Evolutionary conservation across 768 basidiomycete genomes (phyloP).

Genomic region (Xerocomus brunneocitrinus): DNA sequence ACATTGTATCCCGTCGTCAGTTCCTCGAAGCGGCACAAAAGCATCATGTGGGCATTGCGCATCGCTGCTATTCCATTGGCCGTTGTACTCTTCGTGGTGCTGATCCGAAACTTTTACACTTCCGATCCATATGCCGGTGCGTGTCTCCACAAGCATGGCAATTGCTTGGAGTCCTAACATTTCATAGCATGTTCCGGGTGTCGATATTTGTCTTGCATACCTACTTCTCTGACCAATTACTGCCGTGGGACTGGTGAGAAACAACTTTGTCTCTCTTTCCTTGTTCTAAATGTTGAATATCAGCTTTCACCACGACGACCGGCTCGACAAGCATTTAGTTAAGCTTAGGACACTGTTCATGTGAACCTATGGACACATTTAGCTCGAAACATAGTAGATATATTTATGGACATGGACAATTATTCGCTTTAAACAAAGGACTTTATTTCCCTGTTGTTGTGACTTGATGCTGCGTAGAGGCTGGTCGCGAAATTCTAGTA

Average conservation of each 20-base stretch:
- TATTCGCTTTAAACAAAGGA: neutral
- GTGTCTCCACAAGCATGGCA: slow-evolving; percentile 15
- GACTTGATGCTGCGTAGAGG: neutral
- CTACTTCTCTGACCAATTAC: slow-evolving; percentile 63
- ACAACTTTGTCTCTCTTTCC: neutral
- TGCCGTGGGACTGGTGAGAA: slow-evolving; percentile 48
- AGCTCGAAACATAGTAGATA: slow-evolving; percentile 2
- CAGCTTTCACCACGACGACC: slow-evolving; percentile 30
- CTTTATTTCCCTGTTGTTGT: too few species aligned
- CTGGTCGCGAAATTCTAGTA: neutral
- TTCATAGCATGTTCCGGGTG: slow-evolving; percentile 76
- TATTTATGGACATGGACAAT: slow-evolving; percentile 8
- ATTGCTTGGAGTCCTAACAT: neutral
- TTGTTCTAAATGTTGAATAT: slow-evolving; percentile 2
- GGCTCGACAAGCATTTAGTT: slow-evolving; percentile 28
- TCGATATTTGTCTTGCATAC: slow-evolving; percentile 87
- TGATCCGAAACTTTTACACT: slow-evolving; percentile 87
- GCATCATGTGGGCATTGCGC: slow-evolving; percentile 70
- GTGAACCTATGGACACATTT: neutral
- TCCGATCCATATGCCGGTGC: slow-evolving; percentile 79
- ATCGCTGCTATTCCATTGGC: slow-evolving; percentile 70
- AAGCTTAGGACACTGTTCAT: neutral
- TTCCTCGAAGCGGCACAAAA: slow-evolving; percentile 64
- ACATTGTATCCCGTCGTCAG: slow-evolving; percentile 90
- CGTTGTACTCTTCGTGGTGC: slow-evolving; percentile 74